These are phyloP conservation scores for Eutrema salsugineum DNA, from an alignment of 441 rosid genomes.

Conservation along the genomic window DNA sequence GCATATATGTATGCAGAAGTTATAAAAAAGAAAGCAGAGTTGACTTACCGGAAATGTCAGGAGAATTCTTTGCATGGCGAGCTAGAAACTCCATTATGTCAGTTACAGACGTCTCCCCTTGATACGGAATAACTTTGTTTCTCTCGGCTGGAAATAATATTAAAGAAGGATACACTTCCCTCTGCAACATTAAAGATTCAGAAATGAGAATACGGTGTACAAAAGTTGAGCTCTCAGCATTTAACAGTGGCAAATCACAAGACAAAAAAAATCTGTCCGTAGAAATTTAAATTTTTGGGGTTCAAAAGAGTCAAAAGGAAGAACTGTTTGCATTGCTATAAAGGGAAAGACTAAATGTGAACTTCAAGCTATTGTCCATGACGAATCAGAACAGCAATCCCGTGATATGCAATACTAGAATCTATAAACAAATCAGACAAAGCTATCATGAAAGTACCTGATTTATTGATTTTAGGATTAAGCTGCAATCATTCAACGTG, in stretches of 20 bases:
- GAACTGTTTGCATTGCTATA: neutral
- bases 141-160: conserved; percentile 82
- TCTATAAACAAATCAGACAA: neutral
- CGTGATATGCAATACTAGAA: conserved; percentile 9
- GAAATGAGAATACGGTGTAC: neutral
- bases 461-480: conserved; percentile 53
- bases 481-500: conserved; percentile 88
- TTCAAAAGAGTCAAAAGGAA: neutral
- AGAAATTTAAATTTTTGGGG: too few relatives aligned
- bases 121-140: conserved; percentile 51
- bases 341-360: neutral
- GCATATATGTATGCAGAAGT: neutral
- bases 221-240: neutral
- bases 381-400: too few relatives aligned
- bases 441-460: conserved; percentile 48
- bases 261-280: too few relatives aligned
- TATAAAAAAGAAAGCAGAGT: conserved; percentile 18
- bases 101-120: conserved; percentile 71
- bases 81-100: conserved; percentile 72
- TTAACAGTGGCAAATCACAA: neutral
- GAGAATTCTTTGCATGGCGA: conserved; percentile 58
- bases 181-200: conserved; percentile 43
- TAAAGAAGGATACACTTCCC: conserved; percentile 83
- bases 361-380: too few relatives aligned
- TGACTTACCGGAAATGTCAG: conserved; percentile 48